Evolutionary conservation across 2,329 filamentous ascomycete species (phyloP).

Genomic region (Simplicillium aogashimaense): DNA sequence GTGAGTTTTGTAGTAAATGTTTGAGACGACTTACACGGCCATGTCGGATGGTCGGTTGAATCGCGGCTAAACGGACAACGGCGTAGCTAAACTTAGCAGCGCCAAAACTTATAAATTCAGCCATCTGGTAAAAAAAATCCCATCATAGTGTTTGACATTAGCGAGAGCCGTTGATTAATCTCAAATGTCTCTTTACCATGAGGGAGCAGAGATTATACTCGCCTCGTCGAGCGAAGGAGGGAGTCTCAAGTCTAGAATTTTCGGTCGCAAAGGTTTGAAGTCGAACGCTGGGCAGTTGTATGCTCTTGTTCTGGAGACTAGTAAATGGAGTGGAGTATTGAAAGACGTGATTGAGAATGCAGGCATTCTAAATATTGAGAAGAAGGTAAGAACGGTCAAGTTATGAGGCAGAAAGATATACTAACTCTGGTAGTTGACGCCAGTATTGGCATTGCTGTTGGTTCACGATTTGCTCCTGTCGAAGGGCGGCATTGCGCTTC

Average conservation of each 20-base stretch:
- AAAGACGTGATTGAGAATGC: slow-evolving; percentile 84
- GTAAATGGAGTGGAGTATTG: slow-evolving; percentile 81
- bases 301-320: slow-evolving; percentile 74
- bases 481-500: slow-evolving; percentile 74
- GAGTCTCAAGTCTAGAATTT: slow-evolving; percentile 80
- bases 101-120: background rate
- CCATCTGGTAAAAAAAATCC: background rate
- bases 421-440: slow-evolving; percentile 55
- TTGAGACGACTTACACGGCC: background rate
- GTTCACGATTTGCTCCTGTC: slow-evolving; percentile 78
- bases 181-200: slow-evolving; percentile 87
- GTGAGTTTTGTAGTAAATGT: background rate
- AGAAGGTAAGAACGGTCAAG: slow-evolving; percentile 51
- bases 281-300: slow-evolving; percentile 75
- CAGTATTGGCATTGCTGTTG: slow-evolving; percentile 69
- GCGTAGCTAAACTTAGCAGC: background rate
- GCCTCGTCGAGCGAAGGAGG: slow-evolving; percentile 48
- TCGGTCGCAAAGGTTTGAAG: slow-evolving; percentile 63
- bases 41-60: background rate
- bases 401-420: slow-evolving; percentile 6
- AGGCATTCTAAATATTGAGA: slow-evolving; percentile 67
- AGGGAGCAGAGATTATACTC: slow-evolving; percentile 67
- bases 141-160: background rate
- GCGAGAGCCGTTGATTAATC: slow-evolving; percentile 1
- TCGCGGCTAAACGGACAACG: background rate